Percentiles rank a stretch among this genome's conserved stretches.
Evolutionary conservation across 345 rosid species (phyloP).

Genomic region (Clarkia xantiana): DNA sequence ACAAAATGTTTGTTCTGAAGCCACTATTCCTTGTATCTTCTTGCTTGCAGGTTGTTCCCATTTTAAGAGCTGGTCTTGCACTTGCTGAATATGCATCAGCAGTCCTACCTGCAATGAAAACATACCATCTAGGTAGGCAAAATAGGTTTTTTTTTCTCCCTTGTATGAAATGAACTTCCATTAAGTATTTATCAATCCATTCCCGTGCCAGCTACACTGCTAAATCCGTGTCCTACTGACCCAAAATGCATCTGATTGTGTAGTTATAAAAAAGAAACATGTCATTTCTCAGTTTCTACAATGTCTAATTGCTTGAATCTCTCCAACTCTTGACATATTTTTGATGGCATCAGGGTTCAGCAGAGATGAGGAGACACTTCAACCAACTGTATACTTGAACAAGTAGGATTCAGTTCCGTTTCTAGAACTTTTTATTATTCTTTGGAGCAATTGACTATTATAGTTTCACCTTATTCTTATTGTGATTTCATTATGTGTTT

Average conservation of each 20-base stretch:
- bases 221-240: no score
- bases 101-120: constrained; percentile 68
- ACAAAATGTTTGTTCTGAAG: background rate
- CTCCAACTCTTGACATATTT: background rate
- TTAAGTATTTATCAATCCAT: constrained; percentile 2
- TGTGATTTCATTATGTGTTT: background rate
- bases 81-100: constrained; percentile 81
- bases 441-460: no score
- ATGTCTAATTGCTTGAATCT: no score
- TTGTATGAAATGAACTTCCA: constrained; percentile 1
- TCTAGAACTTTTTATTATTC: no score
- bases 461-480: background rate
- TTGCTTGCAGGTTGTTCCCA: constrained; percentile 61
- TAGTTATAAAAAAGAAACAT: background rate
- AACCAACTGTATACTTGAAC: constrained; percentile 70
- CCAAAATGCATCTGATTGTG: background rate
- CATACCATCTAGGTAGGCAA: constrained; percentile 64
- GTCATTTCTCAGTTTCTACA: no score
- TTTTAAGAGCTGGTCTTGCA: constrained; percentile 90
- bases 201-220: no score
- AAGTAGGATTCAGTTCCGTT: constrained; percentile 37
- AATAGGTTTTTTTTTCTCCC: constrained; percentile 1
- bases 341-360: constrained; percentile 34
- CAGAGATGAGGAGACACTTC: constrained; percentile 78
- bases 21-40: constrained; percentile 6